Conservation (phyloP, 2,329 filamentous ascomycete species). For the Penicillium digitatum region DNA sequence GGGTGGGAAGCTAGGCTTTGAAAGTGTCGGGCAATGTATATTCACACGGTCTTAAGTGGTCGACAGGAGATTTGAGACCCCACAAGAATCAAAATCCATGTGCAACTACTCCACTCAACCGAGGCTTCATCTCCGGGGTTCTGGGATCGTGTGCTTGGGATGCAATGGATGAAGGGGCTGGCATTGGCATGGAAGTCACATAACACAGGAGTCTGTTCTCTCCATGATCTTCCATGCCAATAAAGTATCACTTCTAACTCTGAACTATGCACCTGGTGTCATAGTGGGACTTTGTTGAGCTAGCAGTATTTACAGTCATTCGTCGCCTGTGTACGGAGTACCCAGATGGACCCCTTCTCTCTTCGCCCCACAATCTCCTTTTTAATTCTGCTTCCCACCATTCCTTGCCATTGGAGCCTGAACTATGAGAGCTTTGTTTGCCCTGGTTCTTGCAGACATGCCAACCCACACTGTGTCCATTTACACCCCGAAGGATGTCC, state of each 20-base stretch:
- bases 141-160: background rate
- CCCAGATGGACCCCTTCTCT: background rate
- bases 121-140: background rate
- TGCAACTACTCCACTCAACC: background rate
- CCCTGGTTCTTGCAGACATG: background rate
- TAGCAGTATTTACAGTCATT: background rate
- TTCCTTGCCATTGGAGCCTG: background rate
- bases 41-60: background rate
- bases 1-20: background rate
- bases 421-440: background rate
- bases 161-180: background rate
- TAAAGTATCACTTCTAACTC: background rate
- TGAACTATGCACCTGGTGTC: background rate
- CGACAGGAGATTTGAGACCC: background rate
- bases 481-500: constrained; percentile 36
- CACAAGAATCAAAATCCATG: background rate
- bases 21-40: background rate
- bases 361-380: background rate
- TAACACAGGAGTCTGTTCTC: background rate
- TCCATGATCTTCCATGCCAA: background rate
- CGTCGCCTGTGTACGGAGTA: background rate
- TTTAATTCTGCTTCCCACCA: background rate
- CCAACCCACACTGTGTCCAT: background rate
- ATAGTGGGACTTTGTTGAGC: background rate
- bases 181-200: background rate